Conservation (phyloP, 2,329 filamentous ascomycete species). For the Xylaria digitata region DNA sequence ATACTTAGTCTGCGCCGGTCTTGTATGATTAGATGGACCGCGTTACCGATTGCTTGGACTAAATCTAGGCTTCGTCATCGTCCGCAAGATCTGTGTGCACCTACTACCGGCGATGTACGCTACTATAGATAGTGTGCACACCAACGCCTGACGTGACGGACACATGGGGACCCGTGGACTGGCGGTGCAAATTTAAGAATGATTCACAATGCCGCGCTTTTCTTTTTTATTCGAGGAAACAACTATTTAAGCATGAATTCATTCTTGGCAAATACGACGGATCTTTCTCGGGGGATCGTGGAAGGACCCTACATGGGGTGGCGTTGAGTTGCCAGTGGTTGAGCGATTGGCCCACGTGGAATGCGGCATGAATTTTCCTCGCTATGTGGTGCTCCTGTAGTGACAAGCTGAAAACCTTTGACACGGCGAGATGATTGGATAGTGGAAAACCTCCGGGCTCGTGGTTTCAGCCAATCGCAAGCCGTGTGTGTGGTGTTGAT, state of each 20-base stretch:
- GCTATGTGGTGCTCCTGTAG: background rate
- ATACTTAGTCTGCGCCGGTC: background rate
- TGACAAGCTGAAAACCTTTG: slow-evolving; percentile 1
- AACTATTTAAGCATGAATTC: too few relatives aligned
- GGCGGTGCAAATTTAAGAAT: too few relatives aligned
- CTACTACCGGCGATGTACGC: too few relatives aligned
- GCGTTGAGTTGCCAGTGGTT: too few relatives aligned
- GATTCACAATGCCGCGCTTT: too few relatives aligned
- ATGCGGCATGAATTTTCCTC: background rate
- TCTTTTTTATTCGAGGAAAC: too few relatives aligned
- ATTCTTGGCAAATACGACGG: too few relatives aligned
- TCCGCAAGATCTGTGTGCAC: slow-evolving; percentile 3
- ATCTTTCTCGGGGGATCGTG: too few relatives aligned
- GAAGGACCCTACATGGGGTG: too few relatives aligned
- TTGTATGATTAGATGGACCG: background rate
- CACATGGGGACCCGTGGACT: too few relatives aligned
- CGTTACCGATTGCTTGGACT: slow-evolving; percentile 9
- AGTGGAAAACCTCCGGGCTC: background rate
- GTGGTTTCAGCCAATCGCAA: slow-evolving; percentile 1
- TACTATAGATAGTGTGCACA: too few relatives aligned
- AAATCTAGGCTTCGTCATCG: slow-evolving; percentile 7
- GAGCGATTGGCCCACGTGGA: slow-evolving; percentile 13
- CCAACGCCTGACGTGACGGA: too few relatives aligned
- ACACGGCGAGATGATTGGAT: background rate
- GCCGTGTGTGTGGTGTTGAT: background rate